phyloP scores from a whole-genome alignment of 441 rosid genomes.

The Populus hybrid region DNA sequence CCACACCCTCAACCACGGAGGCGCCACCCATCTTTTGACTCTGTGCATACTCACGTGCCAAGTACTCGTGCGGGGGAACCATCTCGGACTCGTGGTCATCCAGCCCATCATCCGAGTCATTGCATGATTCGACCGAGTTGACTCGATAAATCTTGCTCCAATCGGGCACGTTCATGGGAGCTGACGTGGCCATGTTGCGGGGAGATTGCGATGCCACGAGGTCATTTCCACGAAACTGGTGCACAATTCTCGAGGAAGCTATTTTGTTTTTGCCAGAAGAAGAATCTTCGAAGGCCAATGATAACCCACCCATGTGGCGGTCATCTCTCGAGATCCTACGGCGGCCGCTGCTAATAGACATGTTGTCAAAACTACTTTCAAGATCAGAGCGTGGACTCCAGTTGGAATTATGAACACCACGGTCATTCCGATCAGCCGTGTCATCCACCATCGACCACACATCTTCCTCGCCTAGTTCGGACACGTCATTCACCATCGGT shows the following conservation, averaged over 20 bases:
- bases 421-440: conserved; percentile 27
- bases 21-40: conserved; percentile 42
- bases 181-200: conserved; percentile 71
- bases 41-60: conserved; percentile 52
- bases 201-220: conserved; percentile 28
- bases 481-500: conserved; percentile 29
- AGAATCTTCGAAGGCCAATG: conserved; percentile 60
- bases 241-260: conserved; percentile 61
- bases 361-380: conserved; percentile 21
- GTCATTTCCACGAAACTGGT: conserved; percentile 57
- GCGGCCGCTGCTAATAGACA: conserved; percentile 10
- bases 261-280: conserved; percentile 24
- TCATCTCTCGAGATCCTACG: conserved; percentile 18
- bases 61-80: conserved; percentile 91
- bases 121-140: conserved; percentile 76
- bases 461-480: conserved; percentile 83
- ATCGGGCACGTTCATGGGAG: conserved; percentile 83
- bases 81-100: conserved; percentile 57
- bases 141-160: conserved; percentile 83
- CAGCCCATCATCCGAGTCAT: conserved; percentile 53
- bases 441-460: conserved; percentile 76
- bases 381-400: conserved; percentile 37
- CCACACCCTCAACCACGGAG: conserved; percentile 70
- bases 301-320: conserved; percentile 61
- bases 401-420: conserved; percentile 3